These are phyloP conservation scores for Sophora flavescens DNA, from an alignment of 306 rosid genomes.

Conservation along the genomic window DNA sequence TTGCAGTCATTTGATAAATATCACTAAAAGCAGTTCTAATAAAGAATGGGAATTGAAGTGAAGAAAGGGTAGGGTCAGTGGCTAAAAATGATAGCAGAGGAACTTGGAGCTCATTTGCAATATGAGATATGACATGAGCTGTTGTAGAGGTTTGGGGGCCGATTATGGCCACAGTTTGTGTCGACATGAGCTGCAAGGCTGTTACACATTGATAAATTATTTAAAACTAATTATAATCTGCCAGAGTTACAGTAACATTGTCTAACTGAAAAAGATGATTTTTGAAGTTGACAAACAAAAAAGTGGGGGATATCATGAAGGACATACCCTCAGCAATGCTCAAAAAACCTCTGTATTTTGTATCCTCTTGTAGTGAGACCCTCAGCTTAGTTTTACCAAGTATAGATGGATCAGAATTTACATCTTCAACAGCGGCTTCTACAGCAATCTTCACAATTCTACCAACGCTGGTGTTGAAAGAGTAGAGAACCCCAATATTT, in stretches of 20 bases:
- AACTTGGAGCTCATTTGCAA: constrained; percentile 89
- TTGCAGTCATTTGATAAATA: constrained; percentile 86
- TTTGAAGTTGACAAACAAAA: not conserved
- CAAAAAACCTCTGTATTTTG: constrained; percentile 81
- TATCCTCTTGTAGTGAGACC: constrained; percentile 66
- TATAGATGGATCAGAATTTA: constrained; percentile 78
- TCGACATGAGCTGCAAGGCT: constrained; percentile 91
- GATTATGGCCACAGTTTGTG: constrained; percentile 83
- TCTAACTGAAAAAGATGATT: not conserved
- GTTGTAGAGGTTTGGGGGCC: constrained; percentile 89
- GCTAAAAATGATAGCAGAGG: constrained; percentile 86
- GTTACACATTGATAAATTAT: constrained; percentile 46
- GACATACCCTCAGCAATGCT: constrained; percentile 84
- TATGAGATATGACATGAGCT: constrained; percentile 89
- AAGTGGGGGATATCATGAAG: not conserved
- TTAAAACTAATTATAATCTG: constrained; percentile 41
- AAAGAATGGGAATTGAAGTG: constrained; percentile 93
- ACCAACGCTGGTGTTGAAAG: constrained; percentile 68
- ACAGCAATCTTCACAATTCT: constrained; percentile 76
- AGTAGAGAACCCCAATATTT: constrained; percentile 75
- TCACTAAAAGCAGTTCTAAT: constrained; percentile 77
- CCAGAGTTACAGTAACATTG: constrained; percentile 30
- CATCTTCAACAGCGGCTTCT: constrained; percentile 74
- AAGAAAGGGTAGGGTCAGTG: constrained; percentile 86
- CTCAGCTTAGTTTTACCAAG: constrained; percentile 67